Percentiles rank a stretch among this genome's conserved stretches.
Conservation (phyloP, 345 rosid species). For the Dovyalis caffra region DNA sequence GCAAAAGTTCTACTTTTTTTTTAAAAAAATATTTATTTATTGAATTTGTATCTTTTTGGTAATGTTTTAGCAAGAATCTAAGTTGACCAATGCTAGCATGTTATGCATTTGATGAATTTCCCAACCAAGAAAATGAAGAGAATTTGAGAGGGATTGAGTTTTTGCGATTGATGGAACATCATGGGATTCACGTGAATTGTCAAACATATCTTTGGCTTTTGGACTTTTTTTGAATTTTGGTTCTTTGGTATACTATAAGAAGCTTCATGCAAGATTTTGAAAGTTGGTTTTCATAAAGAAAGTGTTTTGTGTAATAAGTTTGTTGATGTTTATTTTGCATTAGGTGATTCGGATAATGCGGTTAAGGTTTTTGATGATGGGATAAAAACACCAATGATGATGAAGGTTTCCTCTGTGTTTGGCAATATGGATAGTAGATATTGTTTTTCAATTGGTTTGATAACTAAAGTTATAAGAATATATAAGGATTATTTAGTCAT, state of each 20-base stretch:
- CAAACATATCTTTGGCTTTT: slow-evolving; percentile 61
- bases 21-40: too few relatives aligned
- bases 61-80: slow-evolving; percentile 35
- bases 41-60: neutral
- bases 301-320: slow-evolving; percentile 42
- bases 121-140: slow-evolving; percentile 26
- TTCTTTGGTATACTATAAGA: slow-evolving; percentile 44
- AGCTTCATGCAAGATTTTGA: slow-evolving; percentile 60
- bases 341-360: slow-evolving; percentile 45
- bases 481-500: too few relatives aligned
- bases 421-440: too few relatives aligned
- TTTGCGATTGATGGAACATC: slow-evolving; percentile 34
- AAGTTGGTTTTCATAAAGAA: slow-evolving; percentile 50
- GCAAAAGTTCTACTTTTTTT: neutral
- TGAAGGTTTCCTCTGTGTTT: too few relatives aligned
- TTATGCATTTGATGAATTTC: slow-evolving; percentile 33
- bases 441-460: too few relatives aligned
- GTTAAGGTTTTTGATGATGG: slow-evolving; percentile 60
- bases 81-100: slow-evolving; percentile 25
- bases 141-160: slow-evolving; percentile 26
- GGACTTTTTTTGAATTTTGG: slow-evolving; percentile 44
- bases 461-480: too few relatives aligned
- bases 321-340: slow-evolving; percentile 43
- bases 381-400: too few relatives aligned
- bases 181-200: slow-evolving; percentile 44